A percentile compares a stretch with the other conserved stretches of the same genome.
These are phyloP conservation scores for Papiliotrema nemorosa DNA, from an alignment of 1,284 basidiomycete genomes.

Conservation along the genomic window DNA sequence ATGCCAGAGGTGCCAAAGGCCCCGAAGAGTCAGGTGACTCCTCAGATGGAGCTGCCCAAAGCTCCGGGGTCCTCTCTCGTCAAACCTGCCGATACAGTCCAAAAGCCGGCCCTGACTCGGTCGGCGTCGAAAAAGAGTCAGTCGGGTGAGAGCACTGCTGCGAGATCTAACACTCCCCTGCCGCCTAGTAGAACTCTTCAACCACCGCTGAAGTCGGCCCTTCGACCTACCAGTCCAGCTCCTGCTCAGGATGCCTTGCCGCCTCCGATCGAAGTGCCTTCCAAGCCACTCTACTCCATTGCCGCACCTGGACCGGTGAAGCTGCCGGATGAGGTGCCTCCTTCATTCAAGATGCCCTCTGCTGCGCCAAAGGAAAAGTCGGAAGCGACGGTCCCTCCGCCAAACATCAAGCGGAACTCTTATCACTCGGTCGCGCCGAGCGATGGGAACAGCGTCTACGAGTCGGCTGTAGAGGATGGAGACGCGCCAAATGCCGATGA, in stretches of 20 bases:
- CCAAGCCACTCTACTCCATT: slow-evolving; percentile 34
- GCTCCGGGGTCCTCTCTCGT: slow-evolving; percentile 43
- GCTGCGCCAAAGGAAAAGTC: slow-evolving; percentile 5
- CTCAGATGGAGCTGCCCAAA: slow-evolving; percentile 37
- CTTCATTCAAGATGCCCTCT: slow-evolving; percentile 6
- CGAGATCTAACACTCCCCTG: slow-evolving; percentile 28
- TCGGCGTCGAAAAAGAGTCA: slow-evolving; percentile 24
- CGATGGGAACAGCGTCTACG: slow-evolving; percentile 42
- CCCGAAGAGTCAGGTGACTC: slow-evolving; percentile 39
- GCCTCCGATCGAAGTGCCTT: slow-evolving; percentile 12
- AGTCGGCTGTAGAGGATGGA: slow-evolving; percentile 40
- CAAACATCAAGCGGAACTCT: slow-evolving; percentile 21
- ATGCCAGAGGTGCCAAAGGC: slow-evolving; percentile 49
- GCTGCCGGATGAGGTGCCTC: slow-evolving; percentile 19
- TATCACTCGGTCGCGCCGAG: slow-evolving; percentile 19
- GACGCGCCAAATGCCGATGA: background rate
- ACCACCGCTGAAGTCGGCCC: slow-evolving; percentile 47
- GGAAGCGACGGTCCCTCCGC: background rate
- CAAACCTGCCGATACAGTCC: slow-evolving; percentile 4
- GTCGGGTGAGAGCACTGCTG: slow-evolving; percentile 13
- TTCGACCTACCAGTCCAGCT: slow-evolving; percentile 38
- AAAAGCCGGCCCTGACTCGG: background rate
- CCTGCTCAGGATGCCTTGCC: slow-evolving; percentile 5
- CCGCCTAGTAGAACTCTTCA: slow-evolving; percentile 37
- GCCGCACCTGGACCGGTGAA: slow-evolving; percentile 42